phyloP scores from a whole-genome alignment of 1,284 basidiomycete species.

The Mycosarcoma mackinlayi region DNA sequence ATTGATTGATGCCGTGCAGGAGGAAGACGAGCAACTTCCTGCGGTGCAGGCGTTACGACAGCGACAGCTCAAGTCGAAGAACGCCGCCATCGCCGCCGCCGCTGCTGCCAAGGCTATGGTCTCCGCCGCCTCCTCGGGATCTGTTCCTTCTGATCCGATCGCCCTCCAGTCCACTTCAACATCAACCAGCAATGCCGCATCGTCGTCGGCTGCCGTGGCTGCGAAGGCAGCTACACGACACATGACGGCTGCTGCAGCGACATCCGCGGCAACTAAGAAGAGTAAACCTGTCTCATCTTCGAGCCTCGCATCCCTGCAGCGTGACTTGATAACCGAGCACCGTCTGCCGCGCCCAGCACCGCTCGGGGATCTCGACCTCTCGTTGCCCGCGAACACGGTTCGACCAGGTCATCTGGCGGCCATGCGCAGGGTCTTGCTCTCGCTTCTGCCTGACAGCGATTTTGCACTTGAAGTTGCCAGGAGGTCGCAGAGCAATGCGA shows the following conservation, averaged over 20 bases:
- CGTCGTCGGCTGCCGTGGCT: background rate
- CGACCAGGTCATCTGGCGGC: constrained; percentile 35
- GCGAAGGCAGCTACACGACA: background rate
- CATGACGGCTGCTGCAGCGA: constrained; percentile 1
- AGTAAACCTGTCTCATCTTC: constrained; percentile 6
- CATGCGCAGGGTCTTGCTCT: constrained; percentile 34
- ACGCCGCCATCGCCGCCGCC: constrained; percentile 14
- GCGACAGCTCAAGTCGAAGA: constrained; percentile 19
- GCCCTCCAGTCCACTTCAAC: constrained; percentile 8
- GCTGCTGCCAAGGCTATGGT: constrained; percentile 7
- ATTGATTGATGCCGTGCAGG: constrained; percentile 25
- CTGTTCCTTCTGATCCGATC: constrained; percentile 3
- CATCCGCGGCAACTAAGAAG: constrained; percentile 9
- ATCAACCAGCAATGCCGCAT: background rate
- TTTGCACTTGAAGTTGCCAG: constrained; percentile 22
- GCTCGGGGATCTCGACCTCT: constrained; percentile 25
- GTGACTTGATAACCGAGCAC: constrained; percentile 31
- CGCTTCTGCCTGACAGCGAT: constrained; percentile 24
- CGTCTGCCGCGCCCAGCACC: constrained; percentile 16
- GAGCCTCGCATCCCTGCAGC: constrained; percentile 21
- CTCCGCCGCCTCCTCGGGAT: background rate
- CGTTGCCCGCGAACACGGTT: constrained; percentile 13
- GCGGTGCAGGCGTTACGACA: constrained; percentile 33
- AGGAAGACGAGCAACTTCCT: constrained; percentile 34
- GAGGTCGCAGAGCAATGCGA: constrained; percentile 7